Base-by-base conservation (phyloP, 768 basidiomycete species). In the Calocybe indica region DNA sequence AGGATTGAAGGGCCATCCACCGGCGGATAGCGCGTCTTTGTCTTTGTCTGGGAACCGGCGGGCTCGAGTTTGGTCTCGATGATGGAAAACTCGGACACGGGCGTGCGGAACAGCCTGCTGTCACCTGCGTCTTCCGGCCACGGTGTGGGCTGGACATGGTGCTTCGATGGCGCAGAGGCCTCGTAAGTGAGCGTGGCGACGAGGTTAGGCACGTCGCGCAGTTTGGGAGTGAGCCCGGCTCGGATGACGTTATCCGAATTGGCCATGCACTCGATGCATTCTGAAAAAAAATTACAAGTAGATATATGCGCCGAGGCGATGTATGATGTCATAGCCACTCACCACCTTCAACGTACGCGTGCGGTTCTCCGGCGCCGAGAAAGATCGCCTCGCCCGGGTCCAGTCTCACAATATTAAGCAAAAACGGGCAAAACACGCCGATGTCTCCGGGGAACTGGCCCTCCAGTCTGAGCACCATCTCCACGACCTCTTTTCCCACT, bases 191-290 rank as follows among this genome's bases (percentile, higher is more conserved):
- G 77, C 53, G 88, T 86, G 4, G 79, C 73, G 49, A 96, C 75
- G 37, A 99, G 82, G 53, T 95, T 97, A 7, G 84, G 82, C 33
- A 99, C 83, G 63, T 99, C 96, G 45, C 96, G 85, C 31, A 91
- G 77, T 67, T 99, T 99, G 1, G 96, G 95, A 0, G 96, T 99
- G 36, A 99, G 82, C 10, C 96, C 96, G 6, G 96, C 96, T 31
- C 96, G 90, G 54, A 99, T 94, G 64, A 99, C 96, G 64, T 98
- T 98, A 70, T 99, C 96, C 0, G 92, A 94, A 52, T 94, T 94
- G 22, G 95, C 95, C 94, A 98, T 98, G 70, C 92, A 95, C 62
- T 98, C 96, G 61, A 98, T 92, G 65, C 94, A 94, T 61, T 99
- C 95, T 95, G 58, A 5, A 30, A 3, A 30, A 36, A 44, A 12